Evolutionary conservation across 2,329 filamentous ascomycete genomes (phyloP).

Genomic region (Dryadomyces quercus-mongolicae): DNA sequence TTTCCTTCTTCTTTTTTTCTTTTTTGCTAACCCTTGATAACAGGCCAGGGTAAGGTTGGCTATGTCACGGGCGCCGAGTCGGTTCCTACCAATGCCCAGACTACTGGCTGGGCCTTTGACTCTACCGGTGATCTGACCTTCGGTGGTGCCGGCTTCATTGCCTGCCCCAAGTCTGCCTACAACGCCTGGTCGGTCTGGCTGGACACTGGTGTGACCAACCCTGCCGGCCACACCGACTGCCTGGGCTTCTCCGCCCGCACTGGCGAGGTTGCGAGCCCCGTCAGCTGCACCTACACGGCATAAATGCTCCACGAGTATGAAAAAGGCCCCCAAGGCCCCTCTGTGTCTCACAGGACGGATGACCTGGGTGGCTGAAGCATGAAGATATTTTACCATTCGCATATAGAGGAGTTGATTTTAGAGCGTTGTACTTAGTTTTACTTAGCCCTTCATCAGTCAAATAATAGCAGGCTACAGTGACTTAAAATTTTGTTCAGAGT

Average conservation of each 20-base stretch:
- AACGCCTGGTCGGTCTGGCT: not conserved
- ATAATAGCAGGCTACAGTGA: not conserved
- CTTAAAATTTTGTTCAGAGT: not conserved
- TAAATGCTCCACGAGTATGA: not conserved
- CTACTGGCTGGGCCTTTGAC: not conserved
- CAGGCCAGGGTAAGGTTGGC: slow-evolving; percentile 1
- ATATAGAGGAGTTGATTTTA: not conserved
- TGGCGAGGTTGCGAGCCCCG: not conserved
- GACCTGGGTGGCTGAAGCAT: too few relatives aligned
- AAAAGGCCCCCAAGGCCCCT: not conserved
- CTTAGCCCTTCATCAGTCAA: not conserved
- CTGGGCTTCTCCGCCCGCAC: not conserved
- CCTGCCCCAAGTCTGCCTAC: not conserved
- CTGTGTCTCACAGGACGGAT: not conserved
- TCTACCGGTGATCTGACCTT: not conserved
- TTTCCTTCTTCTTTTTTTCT: not conserved
- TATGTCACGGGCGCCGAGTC: not conserved
- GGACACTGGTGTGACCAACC: not conserved
- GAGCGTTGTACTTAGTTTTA: not conserved
- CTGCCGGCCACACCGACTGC: not conserved
- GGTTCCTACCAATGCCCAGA: not conserved
- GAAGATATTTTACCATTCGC: too few relatives aligned
- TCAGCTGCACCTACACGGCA: not conserved
- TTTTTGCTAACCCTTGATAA: not conserved
- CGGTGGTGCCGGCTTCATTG: not conserved